These are phyloP conservation scores for Berkeleyomyces rouxiae DNA, from an alignment of 2,329 filamentous ascomycete species.

Conservation along the genomic window DNA sequence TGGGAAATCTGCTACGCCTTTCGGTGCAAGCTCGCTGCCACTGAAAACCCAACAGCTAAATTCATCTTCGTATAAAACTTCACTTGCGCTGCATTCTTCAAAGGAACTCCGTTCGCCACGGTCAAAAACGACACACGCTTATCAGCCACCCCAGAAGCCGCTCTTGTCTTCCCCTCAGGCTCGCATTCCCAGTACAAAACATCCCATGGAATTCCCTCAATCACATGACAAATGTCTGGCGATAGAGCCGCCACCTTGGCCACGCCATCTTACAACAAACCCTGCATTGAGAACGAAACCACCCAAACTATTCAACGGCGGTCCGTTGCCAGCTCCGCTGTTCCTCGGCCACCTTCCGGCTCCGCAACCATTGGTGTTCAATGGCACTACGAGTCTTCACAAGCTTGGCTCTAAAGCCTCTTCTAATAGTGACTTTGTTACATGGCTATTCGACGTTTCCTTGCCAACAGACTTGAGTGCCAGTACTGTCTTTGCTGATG, in stretches of 20 bases:
- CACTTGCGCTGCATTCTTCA: background rate
- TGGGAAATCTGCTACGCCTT: too few relatives aligned
- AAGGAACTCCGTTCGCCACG: background rate
- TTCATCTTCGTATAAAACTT: background rate
- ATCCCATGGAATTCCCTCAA: too few relatives aligned
- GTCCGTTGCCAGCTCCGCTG: background rate
- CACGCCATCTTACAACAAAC: too few relatives aligned
- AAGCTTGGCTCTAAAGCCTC: slow-evolving; percentile 21
- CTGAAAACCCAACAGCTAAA: background rate
- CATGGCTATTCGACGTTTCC: slow-evolving; percentile 35
- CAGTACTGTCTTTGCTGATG: slow-evolving; percentile 29
- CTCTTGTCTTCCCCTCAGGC: too few relatives aligned
- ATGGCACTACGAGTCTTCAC: slow-evolving; percentile 1
- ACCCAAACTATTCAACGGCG: background rate
- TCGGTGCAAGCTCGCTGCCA: too few relatives aligned
- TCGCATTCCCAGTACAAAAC: too few relatives aligned
- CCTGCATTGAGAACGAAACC: too few relatives aligned
- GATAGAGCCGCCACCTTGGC: too few relatives aligned
- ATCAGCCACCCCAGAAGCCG: background rate
- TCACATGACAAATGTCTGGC: too few relatives aligned
- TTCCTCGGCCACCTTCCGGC: background rate
- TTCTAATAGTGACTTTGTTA: slow-evolving; percentile 29
- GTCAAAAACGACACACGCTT: background rate
- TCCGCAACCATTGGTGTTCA: background rate
- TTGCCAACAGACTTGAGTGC: slow-evolving; percentile 26